phyloP scores from a whole-genome alignment of 1,284 basidiomycete species.

The Boletus austroedulis region DNA sequence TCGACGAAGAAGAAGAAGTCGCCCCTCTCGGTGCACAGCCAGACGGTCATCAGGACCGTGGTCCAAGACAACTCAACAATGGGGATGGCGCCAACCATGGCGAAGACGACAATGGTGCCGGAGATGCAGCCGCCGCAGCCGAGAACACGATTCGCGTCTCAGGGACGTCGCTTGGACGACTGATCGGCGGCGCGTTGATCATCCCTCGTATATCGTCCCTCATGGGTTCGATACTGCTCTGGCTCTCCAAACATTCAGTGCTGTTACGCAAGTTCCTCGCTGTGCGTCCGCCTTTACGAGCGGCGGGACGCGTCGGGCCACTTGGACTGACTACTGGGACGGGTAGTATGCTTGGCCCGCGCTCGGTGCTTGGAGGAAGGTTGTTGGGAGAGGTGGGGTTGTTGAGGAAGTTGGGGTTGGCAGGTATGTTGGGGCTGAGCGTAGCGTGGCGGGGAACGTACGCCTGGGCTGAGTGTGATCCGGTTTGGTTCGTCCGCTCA shows the following conservation, averaged over 20 bases:
- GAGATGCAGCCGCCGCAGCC: conserved; percentile 40
- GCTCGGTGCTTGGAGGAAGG: conserved; percentile 21
- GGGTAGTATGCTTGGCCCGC: conserved; percentile 7
- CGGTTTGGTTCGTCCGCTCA: conserved; percentile 55
- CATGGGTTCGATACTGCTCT: conserved; percentile 61
- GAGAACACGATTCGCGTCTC: conserved; percentile 57
- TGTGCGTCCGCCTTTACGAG: conserved; percentile 40
- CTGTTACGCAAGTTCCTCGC: conserved; percentile 56
- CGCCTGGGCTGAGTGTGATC: conserved; percentile 63
- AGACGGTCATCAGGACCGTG: conserved; percentile 7
- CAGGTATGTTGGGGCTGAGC: conserved; percentile 42
- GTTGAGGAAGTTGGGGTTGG: conserved; percentile 29
- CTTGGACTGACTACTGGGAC: conserved; percentile 16
- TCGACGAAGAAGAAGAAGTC: conserved; percentile 28
- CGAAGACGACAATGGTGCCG: conserved; percentile 14
- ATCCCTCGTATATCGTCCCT: conserved; percentile 60
- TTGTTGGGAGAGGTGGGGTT: conserved; percentile 21
- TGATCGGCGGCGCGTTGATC: conserved; percentile 62
- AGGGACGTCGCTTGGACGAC: conserved; percentile 56
- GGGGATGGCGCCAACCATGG: neutral
- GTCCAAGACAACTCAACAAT: conserved; percentile 12
- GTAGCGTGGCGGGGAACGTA: conserved; percentile 54
- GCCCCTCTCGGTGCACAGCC: conserved; percentile 11
- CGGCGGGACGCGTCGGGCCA: conserved; percentile 13
- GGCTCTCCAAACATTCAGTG: conserved; percentile 48